Conservation (phyloP, 2,329 filamentous ascomycete genomes). For the Xylariales sp. region DNA sequence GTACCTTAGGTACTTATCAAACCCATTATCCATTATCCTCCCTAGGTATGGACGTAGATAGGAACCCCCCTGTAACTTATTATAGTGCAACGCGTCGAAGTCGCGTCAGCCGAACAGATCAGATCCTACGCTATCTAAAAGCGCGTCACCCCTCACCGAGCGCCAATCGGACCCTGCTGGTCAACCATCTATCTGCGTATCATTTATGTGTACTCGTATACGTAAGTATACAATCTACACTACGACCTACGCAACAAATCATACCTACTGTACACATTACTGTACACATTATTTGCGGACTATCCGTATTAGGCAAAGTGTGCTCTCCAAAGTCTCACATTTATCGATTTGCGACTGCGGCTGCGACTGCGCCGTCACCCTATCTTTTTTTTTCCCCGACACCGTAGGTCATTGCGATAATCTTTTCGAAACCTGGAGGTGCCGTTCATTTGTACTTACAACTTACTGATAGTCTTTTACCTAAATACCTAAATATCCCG, state of each 20-base stretch:
- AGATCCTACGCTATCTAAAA: conserved; percentile 17
- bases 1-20: not conserved
- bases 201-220: no score
- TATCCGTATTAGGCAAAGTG: conserved; percentile 30
- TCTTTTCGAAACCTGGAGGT: not conserved
- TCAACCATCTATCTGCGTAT: no score
- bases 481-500: not conserved
- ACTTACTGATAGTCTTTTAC: not conserved
- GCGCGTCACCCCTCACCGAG: conserved; percentile 28
- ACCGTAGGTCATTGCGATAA: not conserved
- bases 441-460: conserved; percentile 2
- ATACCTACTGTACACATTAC: not conserved
- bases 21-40: not conserved
- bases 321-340: not conserved
- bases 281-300: conserved; percentile 19
- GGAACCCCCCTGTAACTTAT: conserved; percentile 8
- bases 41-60: not conserved
- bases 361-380: no score
- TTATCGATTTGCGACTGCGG: not conserved
- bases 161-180: conserved; percentile 6
- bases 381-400: not conserved
- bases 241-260: no score
- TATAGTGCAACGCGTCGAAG: conserved; percentile 28
- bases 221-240: no score
- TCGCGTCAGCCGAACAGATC: conserved; percentile 22